phyloP scores from a whole-genome alignment of 2,329 filamentous ascomycete genomes.

The Nemania diffusa region DNA sequence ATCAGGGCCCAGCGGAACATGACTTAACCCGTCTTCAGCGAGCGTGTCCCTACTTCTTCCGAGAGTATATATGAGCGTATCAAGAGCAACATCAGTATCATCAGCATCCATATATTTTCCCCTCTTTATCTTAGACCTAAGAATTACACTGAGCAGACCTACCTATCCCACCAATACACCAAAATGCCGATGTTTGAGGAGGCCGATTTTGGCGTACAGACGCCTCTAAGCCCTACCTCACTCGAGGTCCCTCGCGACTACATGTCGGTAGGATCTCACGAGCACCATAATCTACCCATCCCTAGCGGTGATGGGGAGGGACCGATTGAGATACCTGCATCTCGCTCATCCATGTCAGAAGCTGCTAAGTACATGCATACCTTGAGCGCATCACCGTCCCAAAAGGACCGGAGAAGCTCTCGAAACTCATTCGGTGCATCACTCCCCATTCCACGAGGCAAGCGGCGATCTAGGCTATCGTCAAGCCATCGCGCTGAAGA shows the following conservation, averaged over 20 bases:
- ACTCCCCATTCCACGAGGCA: constrained; percentile 77
- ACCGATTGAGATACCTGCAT: constrained; percentile 75
- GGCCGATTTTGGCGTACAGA: constrained; percentile 60
- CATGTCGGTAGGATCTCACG: constrained; percentile 35
- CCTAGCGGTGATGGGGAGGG: constrained; percentile 59
- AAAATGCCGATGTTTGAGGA: constrained; percentile 71
- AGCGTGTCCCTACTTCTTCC: constrained; percentile 16
- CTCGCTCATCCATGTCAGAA: constrained; percentile 74
- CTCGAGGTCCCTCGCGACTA: constrained; percentile 25
- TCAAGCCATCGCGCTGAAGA: constrained; percentile 61
- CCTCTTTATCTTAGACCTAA: constrained; percentile 10
- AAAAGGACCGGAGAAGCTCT: constrained; percentile 73
- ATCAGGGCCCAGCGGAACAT: constrained; percentile 16
- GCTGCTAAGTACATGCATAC: constrained; percentile 77
- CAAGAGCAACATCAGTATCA: constrained; percentile 8
- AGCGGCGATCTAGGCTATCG: constrained; percentile 74
- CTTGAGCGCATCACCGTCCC: constrained; percentile 73
- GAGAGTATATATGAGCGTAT: constrained; percentile 20
- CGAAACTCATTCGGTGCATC: constrained; percentile 80
- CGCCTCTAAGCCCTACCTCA: constrained; percentile 41
- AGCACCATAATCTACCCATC: constrained; percentile 48
- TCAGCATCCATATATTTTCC: not conserved
- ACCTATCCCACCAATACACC: constrained; percentile 28
- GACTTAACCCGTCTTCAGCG: constrained; percentile 13
- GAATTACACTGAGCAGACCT: not conserved